A percentile compares a stretch with the other conserved stretches of the same genome.
These are phyloP conservation scores for Colletotrichum coccodes DNA, from an alignment of 2,329 filamentous ascomycete species.

Conservation along the genomic window DNA sequence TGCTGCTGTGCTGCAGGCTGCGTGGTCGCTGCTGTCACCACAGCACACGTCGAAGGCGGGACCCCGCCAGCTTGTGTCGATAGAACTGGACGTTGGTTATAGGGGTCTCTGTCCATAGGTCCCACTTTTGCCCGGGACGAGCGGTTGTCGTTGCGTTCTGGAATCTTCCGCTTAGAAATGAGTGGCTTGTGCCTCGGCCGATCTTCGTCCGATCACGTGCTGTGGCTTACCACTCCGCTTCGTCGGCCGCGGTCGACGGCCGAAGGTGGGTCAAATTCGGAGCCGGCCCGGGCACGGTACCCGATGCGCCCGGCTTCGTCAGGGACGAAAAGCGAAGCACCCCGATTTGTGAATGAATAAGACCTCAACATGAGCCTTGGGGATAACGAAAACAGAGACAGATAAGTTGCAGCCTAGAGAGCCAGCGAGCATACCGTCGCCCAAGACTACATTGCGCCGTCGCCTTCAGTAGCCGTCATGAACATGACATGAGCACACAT, in stretches of 20 bases:
- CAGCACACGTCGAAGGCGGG: background rate
- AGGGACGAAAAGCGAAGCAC: no score
- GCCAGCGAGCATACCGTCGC: no score
- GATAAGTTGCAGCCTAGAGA: no score
- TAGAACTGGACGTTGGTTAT: conserved; percentile 17
- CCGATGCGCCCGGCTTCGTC: no score
- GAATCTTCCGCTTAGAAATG: conserved; percentile 34
- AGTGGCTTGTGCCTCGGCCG: conserved; percentile 13
- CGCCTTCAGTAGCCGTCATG: no score
- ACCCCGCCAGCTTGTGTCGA: conserved; percentile 17
- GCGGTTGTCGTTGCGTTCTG: conserved; percentile 24
- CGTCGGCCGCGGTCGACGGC: background rate
- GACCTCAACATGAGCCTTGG: no score
- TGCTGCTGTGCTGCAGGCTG: background rate
- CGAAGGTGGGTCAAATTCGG: background rate
- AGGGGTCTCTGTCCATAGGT: conserved; percentile 13
- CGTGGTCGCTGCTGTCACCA: background rate
- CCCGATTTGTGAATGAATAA: no score
- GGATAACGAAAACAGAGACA: no score
- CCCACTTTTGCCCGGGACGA: conserved; percentile 22
- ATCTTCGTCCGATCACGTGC: conserved; percentile 8
- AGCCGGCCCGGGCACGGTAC: background rate
- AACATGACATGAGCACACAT: no score
- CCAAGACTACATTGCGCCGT: no score
- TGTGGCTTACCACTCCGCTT: background rate